These are phyloP conservation scores for Pholiota conissans DNA, from an alignment of 768 basidiomycete genomes.

Conservation along the genomic window DNA sequence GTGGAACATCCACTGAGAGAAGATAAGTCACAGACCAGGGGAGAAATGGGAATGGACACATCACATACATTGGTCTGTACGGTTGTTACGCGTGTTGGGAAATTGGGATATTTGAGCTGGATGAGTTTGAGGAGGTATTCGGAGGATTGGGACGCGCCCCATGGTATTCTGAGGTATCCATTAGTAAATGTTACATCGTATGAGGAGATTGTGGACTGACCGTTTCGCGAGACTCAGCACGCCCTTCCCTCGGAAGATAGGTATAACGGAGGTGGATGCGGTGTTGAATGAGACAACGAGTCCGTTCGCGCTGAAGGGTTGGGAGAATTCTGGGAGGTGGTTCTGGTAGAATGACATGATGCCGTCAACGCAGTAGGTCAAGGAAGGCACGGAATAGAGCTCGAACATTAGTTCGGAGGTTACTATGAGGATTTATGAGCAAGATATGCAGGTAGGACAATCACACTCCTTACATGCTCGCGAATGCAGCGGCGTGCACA, in stretches of 20 bases:
- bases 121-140: slow-evolving; percentile 93
- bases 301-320: slow-evolving; percentile 63
- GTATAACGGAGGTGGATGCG: slow-evolving; percentile 88
- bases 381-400: slow-evolving; percentile 80
- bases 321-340: slow-evolving; percentile 37
- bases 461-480: slow-evolving; percentile 63
- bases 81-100: slow-evolving; percentile 80
- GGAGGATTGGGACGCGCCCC: slow-evolving; percentile 88
- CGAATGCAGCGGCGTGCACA: slow-evolving; percentile 87
- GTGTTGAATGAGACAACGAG: slow-evolving; percentile 91
- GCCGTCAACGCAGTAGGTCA: slow-evolving; percentile 87
- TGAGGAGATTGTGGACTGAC: slow-evolving; percentile 34
- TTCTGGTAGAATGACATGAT: slow-evolving; percentile 93
- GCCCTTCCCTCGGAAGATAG: slow-evolving; percentile 80
- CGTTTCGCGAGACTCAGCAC: slow-evolving; percentile 85
- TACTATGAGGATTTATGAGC: slow-evolving; percentile 38
- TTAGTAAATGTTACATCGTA: not conserved
- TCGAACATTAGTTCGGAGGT: slow-evolving; percentile 98
- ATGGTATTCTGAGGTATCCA: slow-evolving; percentile 69
- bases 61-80: slow-evolving; percentile 74
- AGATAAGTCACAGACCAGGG: not conserved
- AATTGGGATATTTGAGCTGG: slow-evolving; percentile 93
- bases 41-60: slow-evolving; percentile 36
- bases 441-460: not conserved
- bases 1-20: slow-evolving; percentile 82